Evolutionary conservation across 805 yeast species (phyloP).

Genomic region (Priceomyces melissophilus): DNA sequence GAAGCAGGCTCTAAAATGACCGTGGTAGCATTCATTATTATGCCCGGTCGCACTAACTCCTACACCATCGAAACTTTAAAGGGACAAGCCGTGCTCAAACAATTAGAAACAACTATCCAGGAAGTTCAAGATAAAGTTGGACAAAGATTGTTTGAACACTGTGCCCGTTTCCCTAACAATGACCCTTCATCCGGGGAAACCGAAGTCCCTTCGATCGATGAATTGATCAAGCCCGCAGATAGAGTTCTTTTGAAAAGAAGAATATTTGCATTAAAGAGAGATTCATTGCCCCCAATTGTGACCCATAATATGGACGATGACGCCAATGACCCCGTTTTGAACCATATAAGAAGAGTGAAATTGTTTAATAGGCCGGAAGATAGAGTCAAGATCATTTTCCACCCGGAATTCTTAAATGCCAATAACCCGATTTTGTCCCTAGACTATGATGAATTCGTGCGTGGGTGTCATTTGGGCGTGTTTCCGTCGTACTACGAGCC

Average conservation of each 20-base stretch:
- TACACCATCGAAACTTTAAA: conserved; percentile 93
- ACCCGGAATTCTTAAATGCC: conserved; percentile 93
- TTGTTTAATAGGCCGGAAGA: conserved; percentile 87
- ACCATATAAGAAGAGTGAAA: conserved; percentile 87
- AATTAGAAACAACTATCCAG: conserved; percentile 80
- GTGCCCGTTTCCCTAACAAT: conserved; percentile 60
- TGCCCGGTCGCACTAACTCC: conserved; percentile 95
- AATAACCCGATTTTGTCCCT: conserved; percentile 90
- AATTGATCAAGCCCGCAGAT: conserved; percentile 81
- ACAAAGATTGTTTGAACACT: conserved; percentile 82
- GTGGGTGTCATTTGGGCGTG: conserved; percentile 97
- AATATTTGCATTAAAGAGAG: conserved; percentile 88
- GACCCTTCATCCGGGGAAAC: conserved; percentile 43
- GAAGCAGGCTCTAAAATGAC: conserved; percentile 81
- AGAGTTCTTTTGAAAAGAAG: conserved; percentile 86
- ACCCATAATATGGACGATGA: conserved; percentile 97
- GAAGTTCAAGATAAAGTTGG: conserved; percentile 89
- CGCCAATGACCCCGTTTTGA: conserved; percentile 82
- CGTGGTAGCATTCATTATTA: conserved; percentile 93
- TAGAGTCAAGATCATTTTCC: conserved; percentile 92
- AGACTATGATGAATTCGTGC: conserved; percentile 95
- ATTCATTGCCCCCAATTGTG: conserved; percentile 88
- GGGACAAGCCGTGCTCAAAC: conserved; percentile 94
- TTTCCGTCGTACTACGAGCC: conserved; percentile 99
- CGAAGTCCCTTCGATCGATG: conserved; percentile 77